Conservation (phyloP, 176 grass and related monocot species). For the Alloteropsis semialata region DNA sequence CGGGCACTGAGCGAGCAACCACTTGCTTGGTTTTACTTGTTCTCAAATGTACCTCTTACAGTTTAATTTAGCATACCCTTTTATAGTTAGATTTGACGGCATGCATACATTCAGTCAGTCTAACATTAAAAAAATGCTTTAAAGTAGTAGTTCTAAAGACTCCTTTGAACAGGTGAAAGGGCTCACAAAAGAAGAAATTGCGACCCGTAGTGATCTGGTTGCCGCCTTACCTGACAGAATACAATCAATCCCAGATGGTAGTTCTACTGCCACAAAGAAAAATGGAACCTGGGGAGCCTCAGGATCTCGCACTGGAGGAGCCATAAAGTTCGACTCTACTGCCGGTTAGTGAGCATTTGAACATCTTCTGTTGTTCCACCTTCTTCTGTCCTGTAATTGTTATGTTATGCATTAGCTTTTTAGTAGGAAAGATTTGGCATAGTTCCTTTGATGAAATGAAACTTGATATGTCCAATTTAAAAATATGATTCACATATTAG, state of each 20-base stretch:
- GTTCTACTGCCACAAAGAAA: conserved; percentile 61
- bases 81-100: neutral
- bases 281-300: conserved; percentile 75
- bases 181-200: conserved; percentile 87
- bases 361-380: neutral
- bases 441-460: neutral
- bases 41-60: neutral
- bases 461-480: neutral
- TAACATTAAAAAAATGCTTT: neutral
- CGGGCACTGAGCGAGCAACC: neutral
- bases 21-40: conserved; percentile 6
- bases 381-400: neutral
- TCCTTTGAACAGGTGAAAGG: conserved; percentile 79
- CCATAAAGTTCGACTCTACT: conserved; percentile 75
- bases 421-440: neutral
- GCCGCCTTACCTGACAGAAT: conserved; percentile 84
- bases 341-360: conserved; percentile 41
- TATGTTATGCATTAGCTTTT: neutral
- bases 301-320: conserved; percentile 62
- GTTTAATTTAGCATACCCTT: conserved; percentile 3
- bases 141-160: neutral
- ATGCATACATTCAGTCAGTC: neutral
- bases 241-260: conserved; percentile 91
- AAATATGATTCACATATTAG: neutral
- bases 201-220: conserved; percentile 73